Evolutionary conservation across 2,329 filamentous ascomycete species (phyloP), one percentile per base, ranked within the genome.

Genomic region (Calonectria fujianensis): DNA sequence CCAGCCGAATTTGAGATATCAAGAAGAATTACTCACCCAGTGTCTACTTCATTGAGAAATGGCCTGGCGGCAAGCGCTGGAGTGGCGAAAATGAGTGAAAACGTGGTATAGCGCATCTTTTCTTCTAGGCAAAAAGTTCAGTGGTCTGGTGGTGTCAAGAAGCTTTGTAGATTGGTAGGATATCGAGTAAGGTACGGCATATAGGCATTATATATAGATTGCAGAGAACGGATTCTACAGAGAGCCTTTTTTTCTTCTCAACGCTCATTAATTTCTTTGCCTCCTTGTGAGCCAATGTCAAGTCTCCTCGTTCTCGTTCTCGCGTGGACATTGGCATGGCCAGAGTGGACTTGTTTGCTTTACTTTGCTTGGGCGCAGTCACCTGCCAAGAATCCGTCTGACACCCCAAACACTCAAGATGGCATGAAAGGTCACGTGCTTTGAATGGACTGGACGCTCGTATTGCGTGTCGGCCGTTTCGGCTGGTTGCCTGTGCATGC

Each of bases 41-140:
- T 61, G n/a, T 61, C 57, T 8, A 41, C 57, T 29, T 61, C 57
- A 27, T 61, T 61, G 2, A 61, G n/a, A 29, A 61, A 61, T 14
- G 57, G 57, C 35, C 57, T 61, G 13, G 57, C 35, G 16, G 57
- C 57, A 14, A 61, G n/a, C n/a, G 57, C 57, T 8, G 57, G 6
- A 13, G 57, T 41, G n/a, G 57, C 57, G 4, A 61, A 8, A 27
- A 61, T 13, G 14, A 61, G n/a, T 27, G 35, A 61, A 20, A 61
- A 41, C 11, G 35, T 18, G 4, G 57, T 10, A 29, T 16, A 61
- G 13, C 35, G 57, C 57, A 61, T 61, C n/a, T 10, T 29, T 39
- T 20, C 32, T n/a, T 32, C 14, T 27, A 8, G 3, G 20, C 4
- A 16, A 9, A 6, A 6, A 31, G 20, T 59, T 27, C 2, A 24